A percentile compares a stretch with the other conserved stretches of the same genome.
Conservation (phyloP, 2,329 filamentous ascomycete species). For the Pseudonectria buxi region DNA sequence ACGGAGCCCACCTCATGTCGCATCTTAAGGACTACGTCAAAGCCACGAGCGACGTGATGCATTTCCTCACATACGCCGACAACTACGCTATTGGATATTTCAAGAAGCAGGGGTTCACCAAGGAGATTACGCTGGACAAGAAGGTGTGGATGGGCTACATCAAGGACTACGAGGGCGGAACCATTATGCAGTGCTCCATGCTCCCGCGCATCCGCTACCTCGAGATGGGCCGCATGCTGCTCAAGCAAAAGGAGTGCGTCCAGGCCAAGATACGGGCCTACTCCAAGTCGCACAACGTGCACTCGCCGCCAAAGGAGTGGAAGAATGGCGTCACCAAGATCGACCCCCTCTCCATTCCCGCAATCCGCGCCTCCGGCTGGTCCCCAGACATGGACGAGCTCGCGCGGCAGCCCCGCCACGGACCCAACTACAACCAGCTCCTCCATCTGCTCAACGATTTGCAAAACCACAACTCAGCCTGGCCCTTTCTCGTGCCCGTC, state of each 20-base stretch:
- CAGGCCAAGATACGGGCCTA: constrained; percentile 92
- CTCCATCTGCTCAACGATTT: constrained; percentile 89
- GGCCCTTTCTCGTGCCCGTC: constrained; percentile 92
- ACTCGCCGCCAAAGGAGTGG: constrained; percentile 82
- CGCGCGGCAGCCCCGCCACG: constrained; percentile 87
- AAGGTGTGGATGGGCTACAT: constrained; percentile 99
- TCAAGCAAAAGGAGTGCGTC: constrained; percentile 95
- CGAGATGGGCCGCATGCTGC: constrained; percentile 83
- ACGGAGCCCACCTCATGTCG: constrained; percentile 95
- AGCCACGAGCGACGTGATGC: constrained; percentile 93
- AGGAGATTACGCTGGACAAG: constrained; percentile 89
- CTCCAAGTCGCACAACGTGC: constrained; percentile 80
- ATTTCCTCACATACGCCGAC: constrained; percentile 96
- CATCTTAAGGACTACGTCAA: constrained; percentile 98
- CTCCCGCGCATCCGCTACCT: constrained; percentile 90
- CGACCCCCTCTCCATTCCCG: constrained; percentile 77
- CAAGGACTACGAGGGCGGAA: constrained; percentile 98
- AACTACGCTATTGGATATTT: constrained; percentile 99
- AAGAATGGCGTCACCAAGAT: constrained; percentile 66
- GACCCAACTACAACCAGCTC: constrained; percentile 92
- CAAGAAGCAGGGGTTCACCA: constrained; percentile 98
- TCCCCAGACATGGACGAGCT: constrained; percentile 97
- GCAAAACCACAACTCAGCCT: constrained; percentile 86
- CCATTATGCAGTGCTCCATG: constrained; percentile 99
- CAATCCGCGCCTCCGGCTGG: constrained; percentile 90